Conservation (phyloP, 805 yeast species). For the Starmerella lactis-condensi region DNA sequence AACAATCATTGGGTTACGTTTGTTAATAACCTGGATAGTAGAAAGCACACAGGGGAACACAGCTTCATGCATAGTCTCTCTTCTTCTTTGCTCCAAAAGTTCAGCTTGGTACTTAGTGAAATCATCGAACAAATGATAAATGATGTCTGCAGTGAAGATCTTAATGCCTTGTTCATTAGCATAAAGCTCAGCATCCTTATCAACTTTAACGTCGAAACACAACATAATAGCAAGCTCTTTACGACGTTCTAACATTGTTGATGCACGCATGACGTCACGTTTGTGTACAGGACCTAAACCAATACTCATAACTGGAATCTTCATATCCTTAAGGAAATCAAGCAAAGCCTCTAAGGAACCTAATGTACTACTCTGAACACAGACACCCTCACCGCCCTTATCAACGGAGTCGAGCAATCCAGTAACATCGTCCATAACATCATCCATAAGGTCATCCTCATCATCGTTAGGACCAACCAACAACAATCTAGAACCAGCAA, state of each 20-base stretch:
- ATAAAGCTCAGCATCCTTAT: conserved; percentile 95
- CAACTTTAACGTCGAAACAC: conserved; percentile 93
- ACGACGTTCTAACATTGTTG: conserved; percentile 91
- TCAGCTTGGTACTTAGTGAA: conserved; percentile 83
- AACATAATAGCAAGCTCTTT: conserved; percentile 94
- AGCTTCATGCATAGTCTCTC: conserved; percentile 72
- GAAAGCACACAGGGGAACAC: conserved; percentile 89
- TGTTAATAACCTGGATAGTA: conserved; percentile 90
- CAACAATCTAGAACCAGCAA: conserved; percentile 90
- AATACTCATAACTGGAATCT: conserved; percentile 97
- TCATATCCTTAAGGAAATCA: conserved; percentile 94
- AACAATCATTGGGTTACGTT: conserved; percentile 96
- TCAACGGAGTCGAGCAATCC: conserved; percentile 90
- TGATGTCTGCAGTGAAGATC: conserved; percentile 89
- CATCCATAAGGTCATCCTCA: conserved; percentile 93
- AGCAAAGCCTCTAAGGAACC: conserved; percentile 95
- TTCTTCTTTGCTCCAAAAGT: conserved; percentile 74
- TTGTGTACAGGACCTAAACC: conserved; percentile 96
- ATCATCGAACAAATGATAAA: conserved; percentile 88
- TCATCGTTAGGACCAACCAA: conserved; percentile 95
- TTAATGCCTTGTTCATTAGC: conserved; percentile 85
- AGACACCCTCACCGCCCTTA: conserved; percentile 88
- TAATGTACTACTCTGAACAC: conserved; percentile 93
- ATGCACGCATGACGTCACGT: conserved; percentile 95
- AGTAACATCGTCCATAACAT: conserved; percentile 95